Evolutionary conservation across 352 stramenopile genomes (phyloP).

Genomic region (Sclerospora graminicola): DNA sequence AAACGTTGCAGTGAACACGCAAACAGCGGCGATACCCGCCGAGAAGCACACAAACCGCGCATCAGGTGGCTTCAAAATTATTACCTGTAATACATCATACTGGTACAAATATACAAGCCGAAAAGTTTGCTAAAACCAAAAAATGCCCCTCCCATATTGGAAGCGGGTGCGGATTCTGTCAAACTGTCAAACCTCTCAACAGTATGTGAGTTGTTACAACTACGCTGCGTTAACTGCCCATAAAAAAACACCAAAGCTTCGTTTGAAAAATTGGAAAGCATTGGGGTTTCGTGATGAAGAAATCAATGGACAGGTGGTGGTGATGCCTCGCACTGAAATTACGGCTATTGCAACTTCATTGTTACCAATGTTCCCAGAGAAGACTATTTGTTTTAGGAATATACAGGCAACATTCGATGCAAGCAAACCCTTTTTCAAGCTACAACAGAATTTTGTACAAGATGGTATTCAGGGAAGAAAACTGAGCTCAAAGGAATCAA

Average conservation of each 20-base stretch:
- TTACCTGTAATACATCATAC: no score
- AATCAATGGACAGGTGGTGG: constrained; percentile 92
- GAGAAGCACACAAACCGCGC: not conserved
- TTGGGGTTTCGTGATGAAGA: constrained; percentile 69
- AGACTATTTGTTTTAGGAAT: not conserved
- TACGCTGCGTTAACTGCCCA: constrained; percentile 16
- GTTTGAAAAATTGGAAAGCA: not conserved
- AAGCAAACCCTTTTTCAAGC: no score
- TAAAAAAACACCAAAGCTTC: no score
- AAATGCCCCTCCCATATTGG: no score
- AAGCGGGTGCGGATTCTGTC: no score
- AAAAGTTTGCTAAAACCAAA: no score
- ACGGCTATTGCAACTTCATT: constrained; percentile 9
- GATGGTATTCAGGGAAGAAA: constrained; percentile 54
- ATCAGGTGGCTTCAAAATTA: not conserved
- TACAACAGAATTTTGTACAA: constrained; percentile 45
- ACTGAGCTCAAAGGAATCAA: constrained; percentile 16
- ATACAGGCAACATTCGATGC: not conserved
- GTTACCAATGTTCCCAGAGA: constrained; percentile 1
- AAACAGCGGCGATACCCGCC: constrained; percentile 14
- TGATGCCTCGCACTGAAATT: constrained; percentile 78
- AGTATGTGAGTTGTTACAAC: constrained; percentile 43
- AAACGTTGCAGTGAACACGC: not conserved
- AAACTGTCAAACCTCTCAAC: constrained; percentile 3
- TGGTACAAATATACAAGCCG: no score